Evolutionary conservation across 495 filamentous ascomycete species (phyloP), one percentile per base, ranked within the genome.

Genomic region (Daldinia decipiens): DNA sequence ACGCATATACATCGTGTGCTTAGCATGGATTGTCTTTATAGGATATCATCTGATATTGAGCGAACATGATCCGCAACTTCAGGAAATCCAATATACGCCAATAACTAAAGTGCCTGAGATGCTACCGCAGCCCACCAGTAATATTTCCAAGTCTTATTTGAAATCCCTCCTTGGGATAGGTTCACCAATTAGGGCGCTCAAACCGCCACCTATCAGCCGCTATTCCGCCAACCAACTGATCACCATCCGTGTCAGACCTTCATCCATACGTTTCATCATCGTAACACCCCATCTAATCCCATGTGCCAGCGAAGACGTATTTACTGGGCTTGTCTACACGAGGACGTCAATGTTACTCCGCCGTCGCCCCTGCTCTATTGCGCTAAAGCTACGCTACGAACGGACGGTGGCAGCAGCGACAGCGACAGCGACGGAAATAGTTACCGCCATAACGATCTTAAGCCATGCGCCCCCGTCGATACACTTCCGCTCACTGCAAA

Each of bases 301-400:
- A 47, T 47, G 43, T 47, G 43, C 19, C 17, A 12, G 43, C 43
- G 36, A 53, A 26, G 51, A 70, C 64, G 67, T 70, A 61, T 38
- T 4, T 19, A 6, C 54, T 15, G 6, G 34, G 55, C 4, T 53
- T 70, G 67, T 15, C 19, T 47, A 5, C 67, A 70, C 61, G 67
- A 70, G 11, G 67, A 70, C 39, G 12, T 13, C 38, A 50, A 65
- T 12, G 55, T 60, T 12, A 65, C 61, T 0, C 67, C 67, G 3
- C 61, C 67, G 1, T 38, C 45, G 8, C 24, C 45, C 12, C 17
- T 65, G 26, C 9, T 65, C 15, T 70, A 59, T 43, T 70, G 67
- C 61, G 6, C 8, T 4, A 9, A 31, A 0, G 60, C 60, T 29
- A 21, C 19, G 7, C 34, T 11, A 0, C 29, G 17, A 12, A 21